Percentiles rank a stretch among this genome's conserved stretches.
phyloP scores from a whole-genome alignment of 768 basidiomycete genomes.

The Serendipita vermifera region DNA sequence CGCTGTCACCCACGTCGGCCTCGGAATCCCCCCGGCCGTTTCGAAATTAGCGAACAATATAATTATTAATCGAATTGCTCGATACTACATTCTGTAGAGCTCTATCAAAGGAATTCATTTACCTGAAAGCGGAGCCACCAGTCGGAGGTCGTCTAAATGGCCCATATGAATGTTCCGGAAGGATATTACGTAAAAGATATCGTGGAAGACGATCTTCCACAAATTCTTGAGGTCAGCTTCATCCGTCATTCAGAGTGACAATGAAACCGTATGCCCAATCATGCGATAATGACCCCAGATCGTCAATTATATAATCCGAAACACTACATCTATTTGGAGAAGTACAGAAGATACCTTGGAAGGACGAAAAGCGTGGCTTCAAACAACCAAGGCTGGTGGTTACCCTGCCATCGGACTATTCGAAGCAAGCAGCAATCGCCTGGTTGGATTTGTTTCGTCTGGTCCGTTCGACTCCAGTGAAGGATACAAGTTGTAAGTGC shows the following conservation, averaged over 20 bases:
- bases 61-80: too few species aligned
- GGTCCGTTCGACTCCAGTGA: background rate
- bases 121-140: too few species aligned
- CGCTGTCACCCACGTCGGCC: background rate
- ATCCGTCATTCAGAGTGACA: background rate
- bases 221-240: slow-evolving; percentile 1
- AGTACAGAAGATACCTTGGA: background rate
- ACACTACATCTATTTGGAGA: background rate
- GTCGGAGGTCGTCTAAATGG: too few species aligned
- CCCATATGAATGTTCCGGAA: background rate
- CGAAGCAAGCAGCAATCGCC: background rate
- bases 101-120: too few species aligned
- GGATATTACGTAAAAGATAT: background rate
- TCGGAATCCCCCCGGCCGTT: too few species aligned
- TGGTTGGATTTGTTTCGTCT: background rate
- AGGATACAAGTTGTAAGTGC: background rate
- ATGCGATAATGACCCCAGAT: background rate
- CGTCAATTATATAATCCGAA: background rate
- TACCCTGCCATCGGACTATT: slow-evolving; percentile 2
- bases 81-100: too few species aligned
- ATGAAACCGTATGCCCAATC: background rate
- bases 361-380: background rate
- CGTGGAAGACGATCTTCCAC: slow-evolving; percentile 1
- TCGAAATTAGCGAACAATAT: too few species aligned
- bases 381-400: background rate